phyloP scores from a whole-genome alignment of 2,329 filamentous ascomycete species.

The Pseudovirgaria hyperparasitica region DNA sequence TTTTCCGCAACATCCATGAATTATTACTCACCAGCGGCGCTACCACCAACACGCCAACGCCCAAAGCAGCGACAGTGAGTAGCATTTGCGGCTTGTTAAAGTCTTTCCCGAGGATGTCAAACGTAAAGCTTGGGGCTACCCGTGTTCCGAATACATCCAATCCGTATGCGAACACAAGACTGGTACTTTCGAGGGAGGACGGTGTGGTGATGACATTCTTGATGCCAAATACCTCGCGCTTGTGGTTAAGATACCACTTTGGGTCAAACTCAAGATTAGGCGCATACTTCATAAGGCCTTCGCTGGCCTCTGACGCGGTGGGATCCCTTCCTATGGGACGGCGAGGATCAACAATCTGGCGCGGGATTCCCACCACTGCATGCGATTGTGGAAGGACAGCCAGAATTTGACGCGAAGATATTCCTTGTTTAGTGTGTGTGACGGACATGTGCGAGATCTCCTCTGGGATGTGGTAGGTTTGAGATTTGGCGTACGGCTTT shows the following conservation, averaged over 20 bases:
- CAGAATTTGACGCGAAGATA: conserved; percentile 70
- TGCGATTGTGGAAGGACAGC: conserved; percentile 62
- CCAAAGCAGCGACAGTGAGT: conserved; percentile 68
- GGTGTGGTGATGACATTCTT: conserved; percentile 60
- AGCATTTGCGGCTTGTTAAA: conserved; percentile 86
- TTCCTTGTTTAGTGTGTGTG: conserved; percentile 83
- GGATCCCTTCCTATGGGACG: conserved; percentile 78
- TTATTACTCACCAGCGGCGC: conserved; percentile 67
- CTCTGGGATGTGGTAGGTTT: conserved; percentile 69
- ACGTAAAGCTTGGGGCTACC: conserved; percentile 74
- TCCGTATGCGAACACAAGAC: conserved; percentile 77
- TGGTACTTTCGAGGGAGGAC: conserved; percentile 81
- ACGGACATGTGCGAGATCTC: conserved; percentile 70
- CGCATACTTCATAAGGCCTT: conserved; percentile 66
- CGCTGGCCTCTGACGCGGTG: conserved; percentile 64
- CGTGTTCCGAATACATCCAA: conserved; percentile 79
- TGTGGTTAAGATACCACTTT: conserved; percentile 66
- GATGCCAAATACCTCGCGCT: conserved; percentile 68
- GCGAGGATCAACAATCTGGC: conserved; percentile 68
- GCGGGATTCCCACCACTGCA: conserved; percentile 67
- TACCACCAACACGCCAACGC: conserved; percentile 62
- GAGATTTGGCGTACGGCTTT: conserved; percentile 63
- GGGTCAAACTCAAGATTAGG: conserved; percentile 76
- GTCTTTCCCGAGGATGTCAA: conserved; percentile 84
- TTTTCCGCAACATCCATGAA: background rate